A percentile compares a stretch with the other conserved stretches of the same genome.
phyloP scores from a whole-genome alignment of 2,329 filamentous ascomycete genomes.

The Ophiocordyceps polyrhachis-furcata region DNA sequence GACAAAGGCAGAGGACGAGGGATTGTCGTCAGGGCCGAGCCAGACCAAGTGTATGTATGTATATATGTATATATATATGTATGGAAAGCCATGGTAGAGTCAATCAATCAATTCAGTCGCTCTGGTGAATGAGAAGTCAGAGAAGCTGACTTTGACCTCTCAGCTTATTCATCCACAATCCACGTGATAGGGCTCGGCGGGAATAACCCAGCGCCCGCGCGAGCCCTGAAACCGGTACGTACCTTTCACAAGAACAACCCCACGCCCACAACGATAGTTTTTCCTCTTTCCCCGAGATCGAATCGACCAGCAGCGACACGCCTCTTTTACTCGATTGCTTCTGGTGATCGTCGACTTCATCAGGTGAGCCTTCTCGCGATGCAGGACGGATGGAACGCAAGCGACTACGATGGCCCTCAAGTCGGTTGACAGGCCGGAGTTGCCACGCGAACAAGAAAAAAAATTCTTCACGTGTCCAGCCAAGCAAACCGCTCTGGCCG shows the following conservation, averaged over 20 bases:
- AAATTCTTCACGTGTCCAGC: background rate
- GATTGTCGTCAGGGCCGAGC: background rate
- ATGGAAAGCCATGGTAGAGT: background rate
- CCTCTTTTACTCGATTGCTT: slow-evolving; percentile 21
- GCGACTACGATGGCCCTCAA: background rate
- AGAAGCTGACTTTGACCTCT: no score
- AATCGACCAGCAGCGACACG: background rate
- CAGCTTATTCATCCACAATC: no score
- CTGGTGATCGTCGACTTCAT: slow-evolving; percentile 28
- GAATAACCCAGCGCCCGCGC: background rate
- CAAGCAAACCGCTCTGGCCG: background rate
- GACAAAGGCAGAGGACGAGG: background rate
- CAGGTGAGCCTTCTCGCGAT: slow-evolving; percentile 19
- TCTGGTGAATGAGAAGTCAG: no score
- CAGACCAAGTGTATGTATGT: no score
- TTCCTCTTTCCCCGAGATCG: background rate
- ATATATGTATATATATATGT: no score
- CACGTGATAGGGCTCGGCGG: slow-evolving; percentile 1
- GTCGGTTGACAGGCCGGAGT: background rate
- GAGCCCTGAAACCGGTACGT: slow-evolving; percentile 14
- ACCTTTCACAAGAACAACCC: slow-evolving; percentile 17
- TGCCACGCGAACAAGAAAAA: background rate
- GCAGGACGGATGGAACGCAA: background rate
- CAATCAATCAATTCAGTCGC: no score
- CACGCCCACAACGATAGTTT: slow-evolving; percentile 22